Evolutionary conservation across 768 basidiomycete genomes (phyloP).

Genomic region (Tylopilus cervinicoccineus): DNA sequence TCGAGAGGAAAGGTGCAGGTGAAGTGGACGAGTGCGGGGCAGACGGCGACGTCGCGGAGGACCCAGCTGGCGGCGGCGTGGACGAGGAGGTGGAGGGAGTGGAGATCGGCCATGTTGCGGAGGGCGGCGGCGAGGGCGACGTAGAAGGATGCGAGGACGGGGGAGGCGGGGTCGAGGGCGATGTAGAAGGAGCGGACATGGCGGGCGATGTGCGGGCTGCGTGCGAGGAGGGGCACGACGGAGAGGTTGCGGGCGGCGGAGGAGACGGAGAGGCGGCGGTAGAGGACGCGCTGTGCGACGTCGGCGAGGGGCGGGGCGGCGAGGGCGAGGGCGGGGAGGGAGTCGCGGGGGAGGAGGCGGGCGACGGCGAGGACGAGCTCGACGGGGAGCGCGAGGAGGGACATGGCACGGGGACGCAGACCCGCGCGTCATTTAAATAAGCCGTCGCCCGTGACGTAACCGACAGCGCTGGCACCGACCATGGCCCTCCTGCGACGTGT

Average conservation of each 20-base stretch:
- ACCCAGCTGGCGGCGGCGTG: slow-evolving; percentile 54
- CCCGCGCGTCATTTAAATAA: neutral
- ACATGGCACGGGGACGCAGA: slow-evolving; percentile 19
- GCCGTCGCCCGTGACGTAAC: neutral
- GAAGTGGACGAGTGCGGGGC: slow-evolving; percentile 51
- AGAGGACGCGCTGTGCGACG: slow-evolving; percentile 60
- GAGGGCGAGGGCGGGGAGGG: slow-evolving; percentile 49
- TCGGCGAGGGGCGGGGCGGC: slow-evolving; percentile 40
- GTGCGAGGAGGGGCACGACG: slow-evolving; percentile 54
- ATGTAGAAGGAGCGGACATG: slow-evolving; percentile 62
- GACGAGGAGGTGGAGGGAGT: slow-evolving; percentile 45
- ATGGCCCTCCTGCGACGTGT: neutral
- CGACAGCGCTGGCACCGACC: neutral
- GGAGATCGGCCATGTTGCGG: slow-evolving; percentile 56
- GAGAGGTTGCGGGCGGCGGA: slow-evolving; percentile 44
- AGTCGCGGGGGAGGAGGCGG: slow-evolving; percentile 29
- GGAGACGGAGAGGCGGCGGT: slow-evolving; percentile 49
- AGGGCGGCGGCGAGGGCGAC: slow-evolving; percentile 49
- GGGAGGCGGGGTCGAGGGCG: slow-evolving; percentile 40
- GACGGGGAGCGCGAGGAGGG: slow-evolving; percentile 45
- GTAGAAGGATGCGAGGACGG: slow-evolving; percentile 46
- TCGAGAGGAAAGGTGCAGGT: slow-evolving; percentile 62
- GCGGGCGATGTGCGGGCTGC: slow-evolving; percentile 51
- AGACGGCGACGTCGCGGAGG: slow-evolving; percentile 37
- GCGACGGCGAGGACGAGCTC: slow-evolving; percentile 61